Evolutionary conservation across 202 grass and related monocot genomes (phyloP).

Genomic region (Carex arenaria): DNA sequence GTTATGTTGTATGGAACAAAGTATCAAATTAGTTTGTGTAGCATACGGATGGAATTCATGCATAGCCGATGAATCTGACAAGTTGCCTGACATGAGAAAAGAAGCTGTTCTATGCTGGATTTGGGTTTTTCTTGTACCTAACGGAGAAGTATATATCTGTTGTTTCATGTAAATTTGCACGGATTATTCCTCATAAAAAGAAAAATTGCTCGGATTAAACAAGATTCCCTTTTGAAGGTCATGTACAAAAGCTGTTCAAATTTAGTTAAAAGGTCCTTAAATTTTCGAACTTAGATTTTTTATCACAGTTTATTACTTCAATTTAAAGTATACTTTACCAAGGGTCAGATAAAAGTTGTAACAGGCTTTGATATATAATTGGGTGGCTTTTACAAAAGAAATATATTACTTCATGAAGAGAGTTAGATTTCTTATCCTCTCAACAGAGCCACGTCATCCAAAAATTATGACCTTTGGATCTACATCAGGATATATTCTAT

Average conservation of each 20-base stretch:
- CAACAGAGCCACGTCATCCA: too few species aligned
- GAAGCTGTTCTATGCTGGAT: slow-evolving; percentile 4
- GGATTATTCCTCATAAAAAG: too few species aligned
- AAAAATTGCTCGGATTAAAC: neutral
- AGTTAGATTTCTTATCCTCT: too few species aligned
- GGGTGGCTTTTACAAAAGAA: neutral
- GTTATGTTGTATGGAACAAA: neutral
- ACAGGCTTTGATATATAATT: neutral
- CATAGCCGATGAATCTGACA: slow-evolving; percentile 3
- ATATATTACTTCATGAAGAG: neutral
- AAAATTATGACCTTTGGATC: too few species aligned
- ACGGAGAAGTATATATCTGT: neutral
- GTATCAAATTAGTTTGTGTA: neutral
- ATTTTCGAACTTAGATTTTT: neutral
- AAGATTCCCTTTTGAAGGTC: neutral
- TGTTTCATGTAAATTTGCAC: neutral
- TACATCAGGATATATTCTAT: too few species aligned
- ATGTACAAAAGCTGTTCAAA: neutral
- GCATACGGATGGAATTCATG: slow-evolving; percentile 4
- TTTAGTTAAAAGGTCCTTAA: neutral
- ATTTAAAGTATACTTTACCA: neutral
- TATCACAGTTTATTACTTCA: neutral
- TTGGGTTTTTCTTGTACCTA: neutral
- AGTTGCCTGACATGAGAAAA: neutral
- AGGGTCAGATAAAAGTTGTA: neutral